Evolutionary conservation across 495 filamentous ascomycete species (phyloP).

Genomic region (Cercophora sp.): DNA sequence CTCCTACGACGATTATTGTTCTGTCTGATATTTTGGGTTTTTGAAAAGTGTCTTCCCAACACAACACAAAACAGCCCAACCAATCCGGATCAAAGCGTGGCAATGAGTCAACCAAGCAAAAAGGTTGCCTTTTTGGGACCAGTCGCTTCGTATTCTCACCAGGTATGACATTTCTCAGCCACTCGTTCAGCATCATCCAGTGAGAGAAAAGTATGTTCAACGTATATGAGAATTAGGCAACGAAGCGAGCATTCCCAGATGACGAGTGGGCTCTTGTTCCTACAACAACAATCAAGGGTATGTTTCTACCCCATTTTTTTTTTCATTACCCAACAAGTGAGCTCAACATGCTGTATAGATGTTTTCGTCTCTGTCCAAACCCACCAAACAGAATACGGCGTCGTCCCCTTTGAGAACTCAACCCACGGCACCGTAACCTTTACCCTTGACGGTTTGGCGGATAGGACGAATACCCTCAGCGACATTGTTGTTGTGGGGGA

Average conservation of each 20-base stretch:
- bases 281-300: slow-evolving; percentile 60
- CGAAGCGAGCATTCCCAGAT: slow-evolving; percentile 56
- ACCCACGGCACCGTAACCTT: slow-evolving; percentile 87
- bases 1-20: no score
- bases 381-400: slow-evolving; percentile 58
- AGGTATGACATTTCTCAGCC: no score
- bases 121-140: slow-evolving; percentile 82
- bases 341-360: slow-evolving; percentile 41
- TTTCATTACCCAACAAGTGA: no score
- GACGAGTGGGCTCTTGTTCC: slow-evolving; percentile 53
- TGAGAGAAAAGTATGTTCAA: no score
- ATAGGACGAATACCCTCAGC: slow-evolving; percentile 54
- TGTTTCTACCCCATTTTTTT: no score
- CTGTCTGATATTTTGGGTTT: no score
- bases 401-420: slow-evolving; percentile 94
- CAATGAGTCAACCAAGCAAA: not conserved
- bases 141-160: slow-evolving; percentile 80
- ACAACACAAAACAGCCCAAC: no score
- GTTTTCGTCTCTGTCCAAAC: slow-evolving; percentile 76
- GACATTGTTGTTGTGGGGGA: slow-evolving; percentile 74
- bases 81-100: no score
- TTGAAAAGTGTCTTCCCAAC: no score
- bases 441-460: slow-evolving; percentile 84
- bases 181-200: no score
- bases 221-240: no score